Evolutionary conservation across 1,284 basidiomycete species (phyloP).

Genomic region (Clitocybe nebularis): DNA sequence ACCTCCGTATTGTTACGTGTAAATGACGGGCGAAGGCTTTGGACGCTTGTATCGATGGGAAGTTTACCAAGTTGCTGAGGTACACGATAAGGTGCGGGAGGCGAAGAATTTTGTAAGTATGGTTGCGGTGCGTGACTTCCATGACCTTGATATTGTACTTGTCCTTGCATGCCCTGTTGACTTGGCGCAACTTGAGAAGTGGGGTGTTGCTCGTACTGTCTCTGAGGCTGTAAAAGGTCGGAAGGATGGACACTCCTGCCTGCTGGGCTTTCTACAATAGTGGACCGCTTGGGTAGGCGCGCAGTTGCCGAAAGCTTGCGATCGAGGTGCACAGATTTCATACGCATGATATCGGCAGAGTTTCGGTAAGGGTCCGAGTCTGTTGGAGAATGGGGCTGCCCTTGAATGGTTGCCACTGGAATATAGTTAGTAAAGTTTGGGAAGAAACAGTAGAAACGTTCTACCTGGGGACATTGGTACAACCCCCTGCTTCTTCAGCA

Average conservation of each 20-base stretch:
- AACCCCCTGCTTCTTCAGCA: constrained; percentile 89
- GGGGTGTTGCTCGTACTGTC: constrained; percentile 34
- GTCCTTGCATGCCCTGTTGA: constrained; percentile 36
- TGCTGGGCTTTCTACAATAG: constrained; percentile 93
- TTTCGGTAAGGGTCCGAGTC: constrained; percentile 77
- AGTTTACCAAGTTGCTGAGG: constrained; percentile 27
- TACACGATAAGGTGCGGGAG: constrained; percentile 23
- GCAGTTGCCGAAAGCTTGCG: constrained; percentile 94
- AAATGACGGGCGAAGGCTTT: constrained; percentile 67
- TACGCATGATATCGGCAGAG: constrained; percentile 87
- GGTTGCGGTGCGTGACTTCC: constrained; percentile 18
- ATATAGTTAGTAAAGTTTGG: constrained; percentile 10
- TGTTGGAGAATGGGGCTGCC: constrained; percentile 28
- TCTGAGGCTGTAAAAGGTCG: constrained; percentile 39
- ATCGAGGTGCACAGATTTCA: constrained; percentile 91
- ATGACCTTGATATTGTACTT: constrained; percentile 28
- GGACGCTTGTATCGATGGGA: constrained; percentile 24
- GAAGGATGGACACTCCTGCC: constrained; percentile 79
- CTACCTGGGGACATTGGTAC: constrained; percentile 75
- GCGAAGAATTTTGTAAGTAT: constrained; percentile 24
- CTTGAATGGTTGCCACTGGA: constrained; percentile 31
- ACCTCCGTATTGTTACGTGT: constrained; percentile 84
- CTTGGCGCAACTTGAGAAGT: constrained; percentile 27
- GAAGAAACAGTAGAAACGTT: constrained; percentile 1
- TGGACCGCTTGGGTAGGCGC: constrained; percentile 88